Evolutionary conservation across 768 basidiomycete genomes (phyloP), one percentile per base, ranked within the genome.

Genomic region (Mycena polygramma): DNA sequence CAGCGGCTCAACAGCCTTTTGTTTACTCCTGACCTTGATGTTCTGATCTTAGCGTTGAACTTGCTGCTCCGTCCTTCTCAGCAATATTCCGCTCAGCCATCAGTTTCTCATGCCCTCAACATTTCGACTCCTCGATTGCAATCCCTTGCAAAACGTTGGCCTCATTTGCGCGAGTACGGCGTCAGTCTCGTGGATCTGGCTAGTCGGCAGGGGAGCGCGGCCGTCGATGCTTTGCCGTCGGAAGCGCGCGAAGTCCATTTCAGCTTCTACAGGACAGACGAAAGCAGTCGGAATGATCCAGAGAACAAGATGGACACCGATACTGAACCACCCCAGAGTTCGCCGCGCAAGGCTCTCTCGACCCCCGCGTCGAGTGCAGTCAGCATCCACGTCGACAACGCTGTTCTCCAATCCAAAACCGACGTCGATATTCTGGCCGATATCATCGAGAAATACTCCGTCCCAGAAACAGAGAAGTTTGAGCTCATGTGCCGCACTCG

Each of bases 61-160:
- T 88, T 98, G 54, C 85, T 98, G 57, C 88, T 98, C 36, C 93
- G 98, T 39, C 97, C 97, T 2, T 92, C 95, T 6, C 97, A 98
- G 77, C 97, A 98, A 78, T 99, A 98, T 79, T 96, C 94, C 10
- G 90, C 92, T 17, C 92, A 95, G 75, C 92, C 93, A 11, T 90
- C 94, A 15, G 91, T 97, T 60, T 92, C 94, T 48, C 90, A 93
- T 73, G 90, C 91, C 1, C 86, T 94, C n/a, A 92, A 87, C 80
- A 92, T 94, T 67, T 95, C 92, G 43, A 93, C 91, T 4, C 87
- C 91, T 65, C 92, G 94, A 60, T 86, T 98, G 15, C 89, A 93
- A 69, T 91, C 92, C 24, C 89, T 99, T 41, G 92, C 93, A 10
- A 94, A 92, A 75, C 89, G 93, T 62, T 97, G 95, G 93, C 89